Evolutionary conservation across 2,329 filamentous ascomycete species (phyloP), one percentile per base, ranked within the genome.

Genomic region (Nemania bipapillata): DNA sequence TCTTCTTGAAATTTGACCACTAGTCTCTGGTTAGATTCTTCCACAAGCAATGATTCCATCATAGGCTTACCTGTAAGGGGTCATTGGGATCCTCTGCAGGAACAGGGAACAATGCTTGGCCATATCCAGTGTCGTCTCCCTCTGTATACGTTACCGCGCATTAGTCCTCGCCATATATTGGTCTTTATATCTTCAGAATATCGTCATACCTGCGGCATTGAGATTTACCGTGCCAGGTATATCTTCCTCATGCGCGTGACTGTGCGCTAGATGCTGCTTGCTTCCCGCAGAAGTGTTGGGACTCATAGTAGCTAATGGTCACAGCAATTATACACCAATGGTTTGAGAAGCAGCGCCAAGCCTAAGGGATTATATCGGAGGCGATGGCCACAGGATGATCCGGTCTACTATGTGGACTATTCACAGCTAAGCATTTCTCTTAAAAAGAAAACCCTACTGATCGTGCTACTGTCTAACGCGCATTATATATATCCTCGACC

Each of bases 1-100:
- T 84, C 77, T 89, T 89, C 80, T 88, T 89, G 76, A 80, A 83
- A 35, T 79, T 79, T 4, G 85, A 78, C 87, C 87, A 89, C 81
- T 87, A 47, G 54, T 55, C 20, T 60, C 8, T n/a, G 12, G 50
- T 74, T 64, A 73, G 66, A 62, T n/a, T 55, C 26, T 35, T 24
- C 20, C 7, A 4, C 17, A 4, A 24, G 30, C 12, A 17, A 54
- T n/a, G 8, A 22, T 35, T 59, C 26, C 11, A 56, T 40, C 7
- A n/a, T 22, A 24, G 22, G n/a, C 70, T 66, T 28, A 76, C 74
- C 53, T 77, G 75, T 54, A 77, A 62, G 8, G 76, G 76, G 45
- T 77, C 75, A 45, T 77, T 77, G 2, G 76, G 76, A 53, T 77
- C 75, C 45, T 77, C 75, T 15, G 76, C 72, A 5, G 75, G 75